phyloP scores from a whole-genome alignment of 2,329 filamentous ascomycete genomes.

The Fusarium bactridioides region DNA sequence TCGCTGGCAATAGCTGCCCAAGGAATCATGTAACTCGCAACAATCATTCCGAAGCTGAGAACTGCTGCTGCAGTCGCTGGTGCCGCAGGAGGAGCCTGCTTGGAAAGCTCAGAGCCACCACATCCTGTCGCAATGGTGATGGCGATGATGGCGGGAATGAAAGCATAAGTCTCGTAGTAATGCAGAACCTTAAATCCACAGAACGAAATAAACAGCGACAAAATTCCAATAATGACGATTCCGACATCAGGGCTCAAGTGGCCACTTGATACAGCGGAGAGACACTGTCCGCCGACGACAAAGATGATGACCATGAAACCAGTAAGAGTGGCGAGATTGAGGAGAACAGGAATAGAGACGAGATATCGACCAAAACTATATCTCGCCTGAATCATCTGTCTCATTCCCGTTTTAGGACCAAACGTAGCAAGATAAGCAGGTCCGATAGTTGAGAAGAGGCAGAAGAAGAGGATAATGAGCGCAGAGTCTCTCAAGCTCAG shows the following conservation, averaged over 20 bases:
- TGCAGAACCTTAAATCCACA: conserved; percentile 67
- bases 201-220: conserved; percentile 68
- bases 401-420: conserved; percentile 69
- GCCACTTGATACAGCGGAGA: conserved; percentile 61
- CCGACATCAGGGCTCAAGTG: conserved; percentile 61
- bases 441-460: conserved; percentile 59
- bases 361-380: conserved; percentile 69
- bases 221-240: conserved; percentile 66
- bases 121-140: conserved; percentile 64
- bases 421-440: conserved; percentile 66
- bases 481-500: conserved; percentile 64
- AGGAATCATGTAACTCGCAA: conserved; percentile 70
- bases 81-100: conserved; percentile 54
- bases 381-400: conserved; percentile 71
- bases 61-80: conserved; percentile 56
- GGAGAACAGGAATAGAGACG: conserved; percentile 65
- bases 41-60: conserved; percentile 66
- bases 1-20: conserved; percentile 68
- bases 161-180: conserved; percentile 65
- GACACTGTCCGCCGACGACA: conserved; percentile 67
- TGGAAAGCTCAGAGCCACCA: conserved; percentile 57
- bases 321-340: conserved; percentile 69
- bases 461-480: conserved; percentile 71
- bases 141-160: conserved; percentile 62
- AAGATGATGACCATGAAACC: conserved; percentile 70